Conservation (phyloP, 129 eudicot species). For the Smallanthus sonchifolius region DNA sequence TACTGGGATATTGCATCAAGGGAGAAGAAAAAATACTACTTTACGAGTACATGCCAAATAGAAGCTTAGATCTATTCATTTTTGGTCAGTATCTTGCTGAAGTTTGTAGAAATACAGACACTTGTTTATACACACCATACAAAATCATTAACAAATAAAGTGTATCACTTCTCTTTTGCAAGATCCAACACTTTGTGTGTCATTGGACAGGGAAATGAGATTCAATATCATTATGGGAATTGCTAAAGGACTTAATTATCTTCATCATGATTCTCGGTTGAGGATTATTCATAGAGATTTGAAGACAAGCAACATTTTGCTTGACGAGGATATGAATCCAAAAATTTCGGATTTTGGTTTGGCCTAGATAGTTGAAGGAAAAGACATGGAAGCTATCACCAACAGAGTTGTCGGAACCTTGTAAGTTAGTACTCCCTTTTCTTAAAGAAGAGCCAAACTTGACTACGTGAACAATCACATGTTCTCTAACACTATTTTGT, state of each 20-base stretch:
- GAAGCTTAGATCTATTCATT: background rate
- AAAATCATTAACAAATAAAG: background rate
- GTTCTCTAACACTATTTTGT: background rate
- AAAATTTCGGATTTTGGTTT: constrained; percentile 38
- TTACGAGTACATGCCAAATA: constrained; percentile 4
- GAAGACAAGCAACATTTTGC: constrained; percentile 27
- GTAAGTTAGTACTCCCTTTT: constrained; percentile 9
- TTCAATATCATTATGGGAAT: constrained; percentile 15
- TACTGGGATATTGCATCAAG: constrained; percentile 21
- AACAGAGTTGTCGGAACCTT: constrained; percentile 32
- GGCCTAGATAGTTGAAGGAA: constrained; percentile 33
- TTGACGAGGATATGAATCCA: constrained; percentile 35
- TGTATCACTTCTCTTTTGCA: background rate
- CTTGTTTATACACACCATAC: background rate
- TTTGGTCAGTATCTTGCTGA: background rate
- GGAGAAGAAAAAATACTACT: constrained; percentile 26
- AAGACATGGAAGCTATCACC: constrained; percentile 30
- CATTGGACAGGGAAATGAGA: constrained; percentile 1
- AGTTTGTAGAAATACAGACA: background rate
- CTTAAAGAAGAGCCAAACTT: too few relatives aligned
- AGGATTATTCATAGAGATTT: constrained; percentile 5
- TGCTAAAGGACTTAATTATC: constrained; percentile 19
- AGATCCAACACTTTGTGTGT: background rate
- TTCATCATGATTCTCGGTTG: constrained; percentile 14
- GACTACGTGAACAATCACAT: background rate